phyloP scores from a whole-genome alignment of 140 eudicot genomes.

The Flaveria floridana region DNA sequence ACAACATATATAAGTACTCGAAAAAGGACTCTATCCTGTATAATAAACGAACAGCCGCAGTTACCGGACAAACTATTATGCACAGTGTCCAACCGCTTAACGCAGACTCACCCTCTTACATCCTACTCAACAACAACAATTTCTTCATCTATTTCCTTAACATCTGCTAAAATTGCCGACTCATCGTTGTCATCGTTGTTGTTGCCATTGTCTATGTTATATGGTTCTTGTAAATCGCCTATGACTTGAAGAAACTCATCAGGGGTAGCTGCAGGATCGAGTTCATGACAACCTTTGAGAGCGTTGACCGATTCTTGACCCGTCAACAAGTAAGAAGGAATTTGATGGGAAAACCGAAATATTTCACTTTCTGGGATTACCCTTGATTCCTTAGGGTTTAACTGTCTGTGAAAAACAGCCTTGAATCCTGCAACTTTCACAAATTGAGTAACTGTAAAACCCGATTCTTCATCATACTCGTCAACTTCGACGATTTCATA shows the following conservation, averaged over 20 bases:
- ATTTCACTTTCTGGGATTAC: conserved; percentile 56
- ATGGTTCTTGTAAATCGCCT: conserved; percentile 37
- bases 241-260: conserved; percentile 53
- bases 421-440: conserved; percentile 74
- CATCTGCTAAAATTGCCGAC: conserved; percentile 28
- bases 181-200: background rate
- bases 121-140: conserved; percentile 4
- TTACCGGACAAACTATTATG: conserved; percentile 39
- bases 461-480: conserved; percentile 47
- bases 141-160: conserved; percentile 10
- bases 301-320: conserved; percentile 50
- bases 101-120: conserved; percentile 30
- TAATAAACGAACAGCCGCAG: conserved; percentile 29
- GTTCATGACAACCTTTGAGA: conserved; percentile 54
- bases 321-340: conserved; percentile 46
- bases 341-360: conserved; percentile 62
- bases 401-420: conserved; percentile 50
- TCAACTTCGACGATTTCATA: conserved; percentile 62
- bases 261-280: conserved; percentile 74
- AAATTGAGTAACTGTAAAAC: conserved; percentile 52
- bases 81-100: conserved; percentile 45
- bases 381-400: conserved; percentile 38
- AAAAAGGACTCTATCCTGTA: conserved; percentile 35
- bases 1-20: conserved; percentile 25
- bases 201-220: conserved; percentile 21